Evolutionary conservation across 345 rosid species (phyloP), one percentile per base, ranked within the genome.

Genomic region (Psidium friedrichsthalianum): DNA sequence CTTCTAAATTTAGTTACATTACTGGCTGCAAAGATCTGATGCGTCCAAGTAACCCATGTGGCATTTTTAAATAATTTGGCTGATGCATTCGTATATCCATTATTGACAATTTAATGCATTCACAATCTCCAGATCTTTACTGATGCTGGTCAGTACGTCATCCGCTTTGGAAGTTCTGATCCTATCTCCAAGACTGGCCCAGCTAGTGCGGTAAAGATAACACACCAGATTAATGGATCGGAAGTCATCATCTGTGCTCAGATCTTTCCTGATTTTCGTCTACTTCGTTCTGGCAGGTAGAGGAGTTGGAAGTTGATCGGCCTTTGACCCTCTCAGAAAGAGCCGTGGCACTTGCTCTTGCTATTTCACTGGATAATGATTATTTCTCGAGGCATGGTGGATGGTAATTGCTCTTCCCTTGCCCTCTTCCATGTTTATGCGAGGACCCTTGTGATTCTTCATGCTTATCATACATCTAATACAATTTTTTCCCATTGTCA

Each of bases 101-200:
- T 84, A 10, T 61, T 84, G 80, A 84, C 42, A 42, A 61, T 64
- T 56, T 24, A 51, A 24, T 82, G 81, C 32, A 49, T 85, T 42
- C 86, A 56, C 88, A 58, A 84, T 25, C 29, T 90, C 82, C 93
- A 96, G 98, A 92, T 97, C 29, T 93, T 97, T 85, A 96, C 99
- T 42, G 99, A 97, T 93, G 99, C 99, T 88, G 99, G 99, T 27
- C 99, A 97, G 89, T 97, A 97, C 69, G 98, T 91, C 64, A 97
- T 97, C 83, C 93, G 98, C 74, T 97, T 97, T 89, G 98, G 98
- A 84, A 92, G 91, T 89, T 85, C 94, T 83, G 96, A 94, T 91
- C 92, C 92, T 27, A 85, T 89, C 47, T 87, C 89, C 59, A 92
- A 94, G 90, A 94, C 86, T 64, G 97, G 92, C 56, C 90, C 84